phyloP scores from a whole-genome alignment of 1,139 yeast genomes.

The Suhomyces ambrosiae region DNA sequence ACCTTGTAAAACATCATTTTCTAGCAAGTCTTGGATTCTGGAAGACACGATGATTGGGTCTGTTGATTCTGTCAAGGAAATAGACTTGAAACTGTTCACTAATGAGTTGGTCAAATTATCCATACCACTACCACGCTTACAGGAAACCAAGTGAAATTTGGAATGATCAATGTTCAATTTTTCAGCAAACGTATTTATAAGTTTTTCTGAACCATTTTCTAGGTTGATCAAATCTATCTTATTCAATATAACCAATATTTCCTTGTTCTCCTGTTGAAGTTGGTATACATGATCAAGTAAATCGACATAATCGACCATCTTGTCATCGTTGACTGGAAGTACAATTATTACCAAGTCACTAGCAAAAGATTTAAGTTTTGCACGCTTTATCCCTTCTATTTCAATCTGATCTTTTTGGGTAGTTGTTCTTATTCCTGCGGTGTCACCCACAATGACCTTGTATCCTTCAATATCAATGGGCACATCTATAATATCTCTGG shows the following conservation, averaged over 20 bases:
- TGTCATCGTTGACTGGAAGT: constrained; percentile 38
- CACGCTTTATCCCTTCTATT: constrained; percentile 78
- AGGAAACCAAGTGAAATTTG: constrained; percentile 58
- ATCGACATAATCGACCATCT: constrained; percentile 22
- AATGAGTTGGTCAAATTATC: constrained; percentile 36
- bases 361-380: constrained; percentile 56
- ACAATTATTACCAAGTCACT: constrained; percentile 65
- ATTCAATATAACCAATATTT: constrained; percentile 53
- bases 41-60: constrained; percentile 74
- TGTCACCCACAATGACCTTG: constrained; percentile 83
- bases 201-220: constrained; percentile 5
- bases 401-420: constrained; percentile 63
- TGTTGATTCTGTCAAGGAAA: constrained; percentile 50
- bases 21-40: constrained; percentile 72
- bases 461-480: constrained; percentile 82
- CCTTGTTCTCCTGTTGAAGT: constrained; percentile 28
- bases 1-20: constrained; percentile 73
- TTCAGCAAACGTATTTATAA: constrained; percentile 23
- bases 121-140: constrained; percentile 61
- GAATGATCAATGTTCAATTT: constrained; percentile 28
- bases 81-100: constrained; percentile 49
- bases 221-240: constrained; percentile 57
- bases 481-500: constrained; percentile 84
- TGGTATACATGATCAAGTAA: constrained; percentile 38
- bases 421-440: constrained; percentile 82